Evolutionary conservation across 2,329 filamentous ascomycete species (phyloP).

Genomic region (Xylariaceae sp.): DNA sequence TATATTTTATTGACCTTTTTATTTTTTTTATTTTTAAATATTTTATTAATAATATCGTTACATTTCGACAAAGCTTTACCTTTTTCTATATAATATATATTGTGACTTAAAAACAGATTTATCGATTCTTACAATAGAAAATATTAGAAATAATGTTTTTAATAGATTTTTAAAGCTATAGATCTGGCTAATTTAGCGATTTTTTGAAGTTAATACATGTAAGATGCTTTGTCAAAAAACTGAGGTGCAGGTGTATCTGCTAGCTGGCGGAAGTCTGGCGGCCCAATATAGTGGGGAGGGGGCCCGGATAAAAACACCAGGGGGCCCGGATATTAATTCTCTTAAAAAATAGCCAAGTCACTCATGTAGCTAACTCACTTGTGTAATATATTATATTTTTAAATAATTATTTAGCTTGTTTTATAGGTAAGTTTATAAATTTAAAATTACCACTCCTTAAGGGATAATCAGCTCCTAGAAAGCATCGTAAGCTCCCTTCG

Average conservation of each 20-base stretch:
- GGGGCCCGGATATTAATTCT: not conserved
- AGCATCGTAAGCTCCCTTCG: slow-evolving; percentile 52
- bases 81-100: too few relatives aligned
- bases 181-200: not conserved
- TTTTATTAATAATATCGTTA: not conserved
- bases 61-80: too few relatives aligned
- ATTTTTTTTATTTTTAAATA: not conserved
- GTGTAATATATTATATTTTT: not conserved
- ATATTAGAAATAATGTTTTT: not conserved
- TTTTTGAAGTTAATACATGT: not conserved
- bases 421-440: not conserved
- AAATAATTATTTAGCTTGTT: slow-evolving; percentile 2
- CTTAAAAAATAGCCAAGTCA: not conserved
- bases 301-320: too few relatives aligned
- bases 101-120: too few relatives aligned
- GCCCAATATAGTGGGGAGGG: too few relatives aligned
- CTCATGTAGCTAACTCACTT: not conserved
- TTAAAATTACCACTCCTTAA: slow-evolving; percentile 7
- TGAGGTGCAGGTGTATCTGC: not conserved
- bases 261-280: too few relatives aligned
- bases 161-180: not conserved
- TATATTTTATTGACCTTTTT: too few relatives aligned
- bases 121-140: too few relatives aligned
- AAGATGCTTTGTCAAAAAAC: not conserved
- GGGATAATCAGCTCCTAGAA: slow-evolving; percentile 40